Percentiles rank a stretch among this genome's conserved stretches.
Evolutionary conservation across 2,329 filamentous ascomycete species (phyloP).

Genomic region (Sclerotiophoma versabilis): DNA sequence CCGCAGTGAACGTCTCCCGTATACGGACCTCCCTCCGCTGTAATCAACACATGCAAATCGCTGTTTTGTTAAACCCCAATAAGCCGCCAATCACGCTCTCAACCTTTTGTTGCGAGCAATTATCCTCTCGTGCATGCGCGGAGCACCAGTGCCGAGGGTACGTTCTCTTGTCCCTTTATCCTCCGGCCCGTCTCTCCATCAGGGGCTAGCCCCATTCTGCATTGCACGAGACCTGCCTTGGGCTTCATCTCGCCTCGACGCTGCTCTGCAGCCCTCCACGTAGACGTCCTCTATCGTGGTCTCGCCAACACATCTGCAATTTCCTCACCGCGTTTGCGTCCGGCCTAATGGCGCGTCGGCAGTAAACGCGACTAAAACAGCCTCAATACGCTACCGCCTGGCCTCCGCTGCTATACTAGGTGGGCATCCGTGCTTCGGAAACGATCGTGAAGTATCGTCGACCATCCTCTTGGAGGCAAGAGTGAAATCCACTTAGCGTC

Average conservation of each 20-base stretch:
- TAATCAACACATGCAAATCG: constrained; percentile 11
- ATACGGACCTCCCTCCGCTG: constrained; percentile 26
- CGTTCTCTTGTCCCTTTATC: constrained; percentile 13
- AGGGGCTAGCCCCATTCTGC: constrained; percentile 37
- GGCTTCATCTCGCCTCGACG: constrained; percentile 31
- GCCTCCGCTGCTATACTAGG: constrained; percentile 26
- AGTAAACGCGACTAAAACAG: constrained; percentile 25
- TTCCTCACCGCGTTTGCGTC: constrained; percentile 21
- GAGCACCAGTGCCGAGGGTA: constrained; percentile 5
- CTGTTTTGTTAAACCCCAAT: constrained; percentile 10
- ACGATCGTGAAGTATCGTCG: constrained; percentile 28
- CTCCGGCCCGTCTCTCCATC: constrained; percentile 38
- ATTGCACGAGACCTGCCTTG: constrained; percentile 42
- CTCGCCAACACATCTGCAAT: constrained; percentile 27
- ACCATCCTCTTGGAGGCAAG: constrained; percentile 28
- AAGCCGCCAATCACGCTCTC: constrained; percentile 33
- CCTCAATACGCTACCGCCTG: constrained; percentile 30
- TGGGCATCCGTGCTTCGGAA: constrained; percentile 33
- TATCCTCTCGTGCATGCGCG: constrained; percentile 8
- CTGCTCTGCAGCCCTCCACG: constrained; percentile 30
- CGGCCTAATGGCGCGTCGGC: constrained; percentile 22
- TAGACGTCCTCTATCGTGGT: constrained; percentile 25
- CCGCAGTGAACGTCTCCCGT: constrained; percentile 25
- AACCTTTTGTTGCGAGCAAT: constrained; percentile 1
- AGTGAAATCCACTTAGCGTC: constrained; percentile 37